A percentile compares a stretch with the other conserved stretches of the same genome.
Evolutionary conservation across 129 eudicot genomes (phyloP).

Genomic region (Flaveria trinervia): DNA sequence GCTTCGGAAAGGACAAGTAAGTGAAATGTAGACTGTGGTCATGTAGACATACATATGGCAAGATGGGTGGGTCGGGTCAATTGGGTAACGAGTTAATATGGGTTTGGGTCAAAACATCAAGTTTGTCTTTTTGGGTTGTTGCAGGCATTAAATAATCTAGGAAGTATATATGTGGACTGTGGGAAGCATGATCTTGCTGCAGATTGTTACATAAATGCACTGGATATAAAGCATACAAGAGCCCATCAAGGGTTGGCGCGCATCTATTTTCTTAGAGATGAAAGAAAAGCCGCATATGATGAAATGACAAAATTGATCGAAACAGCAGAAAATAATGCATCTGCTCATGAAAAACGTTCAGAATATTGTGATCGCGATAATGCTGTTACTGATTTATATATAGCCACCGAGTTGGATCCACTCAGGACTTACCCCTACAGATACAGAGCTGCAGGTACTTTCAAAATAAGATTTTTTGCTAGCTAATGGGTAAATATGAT

Average conservation of each 20-base stretch:
- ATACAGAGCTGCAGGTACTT: slow-evolving; percentile 88
- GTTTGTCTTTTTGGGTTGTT: slow-evolving; percentile 20
- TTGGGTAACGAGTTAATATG: neutral
- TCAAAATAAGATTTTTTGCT: neutral
- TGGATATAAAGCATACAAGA: slow-evolving; percentile 88
- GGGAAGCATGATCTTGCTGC: slow-evolving; percentile 80
- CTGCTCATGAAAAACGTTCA: slow-evolving; percentile 88
- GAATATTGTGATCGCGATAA: slow-evolving; percentile 80
- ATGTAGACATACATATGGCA: neutral
- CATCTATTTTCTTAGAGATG: slow-evolving; percentile 64
- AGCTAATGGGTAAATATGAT: too few relatives aligned
- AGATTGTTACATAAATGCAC: slow-evolving; percentile 76
- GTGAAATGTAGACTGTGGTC: neutral
- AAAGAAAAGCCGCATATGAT: slow-evolving; percentile 70
- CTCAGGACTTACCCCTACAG: slow-evolving; percentile 86
- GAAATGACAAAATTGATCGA: slow-evolving; percentile 89
- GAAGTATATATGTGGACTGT: slow-evolving; percentile 87
- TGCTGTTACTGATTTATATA: slow-evolving; percentile 64
- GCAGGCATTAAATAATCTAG: slow-evolving; percentile 84
- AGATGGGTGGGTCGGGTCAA: neutral
- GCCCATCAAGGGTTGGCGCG: slow-evolving; percentile 97
- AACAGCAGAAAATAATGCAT: slow-evolving; percentile 72
- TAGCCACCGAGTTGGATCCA: slow-evolving; percentile 78
- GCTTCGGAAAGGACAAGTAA: slow-evolving; percentile 84
- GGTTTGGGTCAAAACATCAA: neutral